A percentile compares a stretch with the other conserved stretches of the same genome.
phyloP scores from a whole-genome alignment of 78 protist genomes.

The Speleostelium caveatum region DNA sequence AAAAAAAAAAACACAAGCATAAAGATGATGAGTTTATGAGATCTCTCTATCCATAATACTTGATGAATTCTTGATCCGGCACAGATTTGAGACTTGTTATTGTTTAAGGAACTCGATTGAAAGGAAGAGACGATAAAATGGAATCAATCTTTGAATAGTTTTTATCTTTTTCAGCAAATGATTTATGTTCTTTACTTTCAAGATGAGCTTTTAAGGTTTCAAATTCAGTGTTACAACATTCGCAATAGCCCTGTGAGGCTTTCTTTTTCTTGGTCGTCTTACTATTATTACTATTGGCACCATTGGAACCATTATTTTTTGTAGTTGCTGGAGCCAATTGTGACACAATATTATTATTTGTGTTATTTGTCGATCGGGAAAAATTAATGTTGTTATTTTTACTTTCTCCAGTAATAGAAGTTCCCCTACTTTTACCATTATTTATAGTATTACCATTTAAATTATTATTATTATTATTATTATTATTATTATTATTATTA shows the following conservation, averaged over 20 bases:
- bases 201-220: slow-evolving; percentile 47
- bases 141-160: slow-evolving; percentile 63
- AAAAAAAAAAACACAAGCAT: too few relatives aligned
- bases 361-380: too few relatives aligned
- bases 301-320: background rate
- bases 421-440: background rate
- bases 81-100: too few relatives aligned
- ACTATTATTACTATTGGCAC: slow-evolving; percentile 6
- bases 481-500: background rate
- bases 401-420: background rate
- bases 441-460: slow-evolving; percentile 10
- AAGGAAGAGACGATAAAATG: background rate
- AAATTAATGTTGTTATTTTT: background rate
- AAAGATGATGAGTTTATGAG: too few relatives aligned
- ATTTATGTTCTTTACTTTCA: slow-evolving; percentile 61
- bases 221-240: slow-evolving; percentile 69
- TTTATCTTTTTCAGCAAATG: slow-evolving; percentile 62
- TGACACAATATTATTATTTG: too few relatives aligned
- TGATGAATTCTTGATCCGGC: too few relatives aligned
- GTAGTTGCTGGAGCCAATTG: too few relatives aligned
- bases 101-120: too few relatives aligned
- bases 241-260: slow-evolving; percentile 66
- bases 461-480: slow-evolving; percentile 19
- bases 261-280: slow-evolving; percentile 55
- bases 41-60: too few relatives aligned